Evolutionary conservation across 1,284 basidiomycete genomes (phyloP).

Genomic region (Puccinia coronata): DNA sequence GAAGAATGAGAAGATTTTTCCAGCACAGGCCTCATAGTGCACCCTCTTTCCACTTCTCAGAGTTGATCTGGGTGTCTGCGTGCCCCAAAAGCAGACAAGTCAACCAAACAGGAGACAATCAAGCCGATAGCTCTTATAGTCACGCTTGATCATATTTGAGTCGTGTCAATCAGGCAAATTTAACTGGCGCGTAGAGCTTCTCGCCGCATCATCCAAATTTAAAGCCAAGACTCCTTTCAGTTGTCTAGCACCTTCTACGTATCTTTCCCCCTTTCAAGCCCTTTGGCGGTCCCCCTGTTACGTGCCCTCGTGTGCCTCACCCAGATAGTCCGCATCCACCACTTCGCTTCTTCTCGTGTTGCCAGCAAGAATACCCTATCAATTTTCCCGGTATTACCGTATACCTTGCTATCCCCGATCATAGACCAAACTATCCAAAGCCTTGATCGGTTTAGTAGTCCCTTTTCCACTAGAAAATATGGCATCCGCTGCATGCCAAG

Average conservation of each 20-base stretch:
- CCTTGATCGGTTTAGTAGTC: background rate
- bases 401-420: conserved; percentile 25
- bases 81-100: conserved; percentile 5
- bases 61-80: background rate
- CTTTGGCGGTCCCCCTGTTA: background rate
- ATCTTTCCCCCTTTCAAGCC: background rate
- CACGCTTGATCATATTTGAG: background rate
- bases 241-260: background rate
- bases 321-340: background rate
- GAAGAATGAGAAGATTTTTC: conserved; percentile 5
- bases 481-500: conserved; percentile 17
- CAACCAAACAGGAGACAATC: conserved; percentile 6
- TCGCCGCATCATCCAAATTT: background rate
- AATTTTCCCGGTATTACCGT: conserved; percentile 10
- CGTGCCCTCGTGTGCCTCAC: background rate
- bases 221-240: background rate
- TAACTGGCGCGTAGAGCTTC: no score
- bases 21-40: conserved; percentile 9
- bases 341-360: background rate
- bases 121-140: background rate
- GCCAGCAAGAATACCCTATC: background rate
- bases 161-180: background rate
- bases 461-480: background rate
- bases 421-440: conserved; percentile 11
- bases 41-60: conserved; percentile 3